Base-by-base conservation (phyloP, 345 rosid genomes). In the Populus deltoides region DNA sequence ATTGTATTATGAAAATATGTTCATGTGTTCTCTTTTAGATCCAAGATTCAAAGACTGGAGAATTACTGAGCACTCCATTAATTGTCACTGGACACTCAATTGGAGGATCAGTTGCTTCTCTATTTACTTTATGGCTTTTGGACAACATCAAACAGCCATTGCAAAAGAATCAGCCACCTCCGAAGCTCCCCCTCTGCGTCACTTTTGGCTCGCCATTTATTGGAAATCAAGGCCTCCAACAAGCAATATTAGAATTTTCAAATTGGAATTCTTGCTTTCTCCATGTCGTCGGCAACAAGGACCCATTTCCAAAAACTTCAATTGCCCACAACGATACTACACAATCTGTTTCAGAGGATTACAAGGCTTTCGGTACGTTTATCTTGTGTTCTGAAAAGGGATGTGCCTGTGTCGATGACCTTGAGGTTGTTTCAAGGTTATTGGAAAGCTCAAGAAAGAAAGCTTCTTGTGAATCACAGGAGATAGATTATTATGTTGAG, bases 81-180 rank as follows among this genome's bases (percentile, higher is more conserved):
- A 82, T 94, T 74, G 73, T 94, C 16, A 83, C 93, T 4, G 97
- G 97, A 61, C 82, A 80, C 57, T 76, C 81, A 18, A 74, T 91
- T 39, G 95, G 92, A 81, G 98, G 94, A 77, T 86, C 90, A 0
- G 73, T 92, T 33, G 98, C 97, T 35, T 86, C 89, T 66, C 93
- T 94, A 61, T 90, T 89, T 73, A 88, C 94, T 7, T 75, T 94
- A 36, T 86, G 88, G 90, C 83, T 94, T 79, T 86, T 91, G 4
- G 86, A 85, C 43, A 72, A 24, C 29, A 73, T 90, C 55, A 20
- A 63, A 41, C 45, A 41, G 2, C 45, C 45, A 41, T 11, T 11
- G 45, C 45, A 2, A 63, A 67, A 35, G 22, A 67, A 67, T 5
- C 41, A 0, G n/a, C 51, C 51, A 45, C 18, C 51, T 13, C 51